phyloP scores from a whole-genome alignment of 331 rosid genomes.

The Ulmus americana region DNA sequence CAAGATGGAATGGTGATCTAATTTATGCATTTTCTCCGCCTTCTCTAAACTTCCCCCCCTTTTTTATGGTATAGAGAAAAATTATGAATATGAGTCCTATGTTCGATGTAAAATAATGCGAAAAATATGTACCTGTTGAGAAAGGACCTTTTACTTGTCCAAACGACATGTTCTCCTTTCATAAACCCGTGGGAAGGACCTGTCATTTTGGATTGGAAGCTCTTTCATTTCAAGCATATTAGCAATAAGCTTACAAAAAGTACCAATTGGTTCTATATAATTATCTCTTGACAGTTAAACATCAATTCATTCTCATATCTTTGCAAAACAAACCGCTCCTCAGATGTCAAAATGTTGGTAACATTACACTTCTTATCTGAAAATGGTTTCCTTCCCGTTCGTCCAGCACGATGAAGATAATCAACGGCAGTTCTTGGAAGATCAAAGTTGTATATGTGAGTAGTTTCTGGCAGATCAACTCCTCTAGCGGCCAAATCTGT shows the following conservation, averaged over 20 bases:
- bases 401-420: slow-evolving; percentile 94
- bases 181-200: too few species aligned
- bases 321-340: slow-evolving; percentile 78
- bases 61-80: slow-evolving; percentile 17
- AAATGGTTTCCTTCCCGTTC: slow-evolving; percentile 88
- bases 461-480: slow-evolving; percentile 82
- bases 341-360: slow-evolving; percentile 55
- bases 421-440: slow-evolving; percentile 70
- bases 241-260: too few species aligned
- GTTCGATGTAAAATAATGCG: too few species aligned
- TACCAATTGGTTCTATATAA: slow-evolving; percentile 19
- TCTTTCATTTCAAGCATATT: too few species aligned
- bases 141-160: too few species aligned
- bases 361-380: slow-evolving; percentile 62
- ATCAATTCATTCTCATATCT: slow-evolving; percentile 75
- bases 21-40: background rate
- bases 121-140: too few species aligned
- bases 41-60: background rate
- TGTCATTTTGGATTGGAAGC: too few species aligned
- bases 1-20: slow-evolving; percentile 46
- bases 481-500: slow-evolving; percentile 88
- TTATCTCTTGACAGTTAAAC: slow-evolving; percentile 58
- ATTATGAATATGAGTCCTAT: background rate
- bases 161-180: too few species aligned
- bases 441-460: slow-evolving; percentile 85